Evolutionary conservation across 1,284 basidiomycete species (phyloP).

Genomic region (Ustilago curta): DNA sequence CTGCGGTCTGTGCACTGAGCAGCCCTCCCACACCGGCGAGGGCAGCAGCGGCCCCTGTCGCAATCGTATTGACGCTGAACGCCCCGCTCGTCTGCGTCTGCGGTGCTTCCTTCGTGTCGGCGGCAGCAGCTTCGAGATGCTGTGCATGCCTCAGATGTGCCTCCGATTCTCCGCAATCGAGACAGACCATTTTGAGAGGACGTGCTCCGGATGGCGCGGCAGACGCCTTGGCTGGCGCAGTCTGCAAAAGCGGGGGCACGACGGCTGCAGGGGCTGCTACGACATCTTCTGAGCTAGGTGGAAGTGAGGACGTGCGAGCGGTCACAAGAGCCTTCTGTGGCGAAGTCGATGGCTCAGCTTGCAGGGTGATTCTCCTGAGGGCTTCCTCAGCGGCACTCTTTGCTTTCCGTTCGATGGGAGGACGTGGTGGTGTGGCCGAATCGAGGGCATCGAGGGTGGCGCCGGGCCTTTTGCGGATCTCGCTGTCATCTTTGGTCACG

Average conservation of each 20-base stretch:
- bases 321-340: constrained; percentile 25
- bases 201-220: constrained; percentile 12
- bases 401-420: constrained; percentile 18
- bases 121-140: constrained; percentile 26
- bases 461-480: constrained; percentile 30
- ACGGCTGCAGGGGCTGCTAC: neutral
- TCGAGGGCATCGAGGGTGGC: constrained; percentile 17
- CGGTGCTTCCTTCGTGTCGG: neutral
- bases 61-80: constrained; percentile 15
- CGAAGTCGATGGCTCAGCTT: constrained; percentile 17
- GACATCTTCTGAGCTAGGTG: constrained; percentile 18
- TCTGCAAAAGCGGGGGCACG: neutral
- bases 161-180: constrained; percentile 53
- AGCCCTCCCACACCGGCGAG: constrained; percentile 33
- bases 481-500: constrained; percentile 37
- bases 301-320: constrained; percentile 40
- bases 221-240: neutral
- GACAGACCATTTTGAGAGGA: constrained; percentile 50
- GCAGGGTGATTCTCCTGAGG: constrained; percentile 32
- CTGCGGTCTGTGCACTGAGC: constrained; percentile 10
- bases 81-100: neutral
- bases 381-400: constrained; percentile 51
- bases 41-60: constrained; percentile 38
- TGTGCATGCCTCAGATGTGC: constrained; percentile 43
- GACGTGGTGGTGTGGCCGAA: constrained; percentile 15